Evolutionary conservation across 306 rosid species (phyloP), one percentile per base, ranked within the genome.

Genomic region (Casuarina cunninghamiana): DNA sequence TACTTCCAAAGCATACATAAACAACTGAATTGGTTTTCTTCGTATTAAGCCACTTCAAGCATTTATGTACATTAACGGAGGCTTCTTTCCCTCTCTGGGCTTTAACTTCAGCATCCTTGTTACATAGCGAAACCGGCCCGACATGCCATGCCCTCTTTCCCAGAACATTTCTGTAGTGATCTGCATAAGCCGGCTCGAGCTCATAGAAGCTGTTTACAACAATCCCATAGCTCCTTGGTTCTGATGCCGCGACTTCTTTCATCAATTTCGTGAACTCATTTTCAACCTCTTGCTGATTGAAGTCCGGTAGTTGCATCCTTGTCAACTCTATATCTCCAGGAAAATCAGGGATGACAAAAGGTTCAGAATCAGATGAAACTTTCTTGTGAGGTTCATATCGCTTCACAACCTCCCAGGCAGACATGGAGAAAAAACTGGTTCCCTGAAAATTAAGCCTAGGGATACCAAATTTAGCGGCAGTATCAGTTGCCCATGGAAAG

Each of bases 161-260:
- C 2, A 84, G 5, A 37, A 63, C 85, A 0, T 85, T 68, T 17
- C 72, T 82, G 53, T 49, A 85, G 26, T 85, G 45, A 75, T 91
- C 86, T 4, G 84, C 84, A 75, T 87, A 89, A 1, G 53, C 83
- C 4, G 46, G 55, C 66, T 89, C 96, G 0, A 88, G 93, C 53
- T 88, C 96, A 7, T 85, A 84, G 51, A 89, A 86, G 74, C 87
- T 91, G 58, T 91, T 85, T 8, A 81, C 74, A 46, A 91, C 53
- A 72, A 83, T 77, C 2, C 93, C 92, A 78, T 81, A 87, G 61
- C 91, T 84, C n/a, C 48, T 77, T 16, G 0, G 1, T 15, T 79
- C 83, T 1, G 84, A 80, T 68, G 83, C 82, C 55, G 13, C 53
- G 8, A 51, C 3, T 15, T 51, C 83, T 4, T 75, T 48, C 13